Evolutionary conservation across 1,139 yeast genomes (phyloP), one percentile per base, ranked within the genome.

Genomic region (Yamadazyma siamensis): DNA sequence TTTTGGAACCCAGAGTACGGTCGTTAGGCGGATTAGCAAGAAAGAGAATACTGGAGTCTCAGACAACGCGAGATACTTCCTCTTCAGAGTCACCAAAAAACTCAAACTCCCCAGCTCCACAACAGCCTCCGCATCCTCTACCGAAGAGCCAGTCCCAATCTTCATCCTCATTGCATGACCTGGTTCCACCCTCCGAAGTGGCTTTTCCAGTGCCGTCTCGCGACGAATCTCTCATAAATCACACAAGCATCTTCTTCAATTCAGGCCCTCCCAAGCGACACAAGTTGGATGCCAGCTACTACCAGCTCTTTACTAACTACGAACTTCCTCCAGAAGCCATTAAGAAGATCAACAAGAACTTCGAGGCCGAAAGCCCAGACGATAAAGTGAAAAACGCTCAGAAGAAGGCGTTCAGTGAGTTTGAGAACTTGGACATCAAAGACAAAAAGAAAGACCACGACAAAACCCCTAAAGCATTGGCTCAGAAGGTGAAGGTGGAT

Each of bases 291-390:
- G 12, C 47, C 21, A 32, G 64, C 11, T 61, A 59, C 35, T 19
- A 13, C 15, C 45, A 49, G 31, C 59, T 61, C 34, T 53, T 61
- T 65, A 64, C 71, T 66, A 57, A 63, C 71, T 47, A 52, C 37
- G 66, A 70, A 57, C 62, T 78, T 56, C 62, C 69, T 61, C 41
- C 62, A 48, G 63, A 59, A 52, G 60, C 50, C 43, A 54, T 54
- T 31, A 61, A 62, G 39, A 68, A 71, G 48, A 74, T 75, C 6
- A 62, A 68, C 27, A 50, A 64, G 25, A 84, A 80, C 40, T 88
- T 88, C 49, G 54, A 58, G 13, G 62, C 68, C 38, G 89, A 88
- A 10, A 83, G 95, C 46, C 96, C 96, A 3, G 97, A 88, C 58
- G 96, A 87, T 48, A 59, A 70, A 32, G 71, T 83, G 7, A 52